A percentile compares a stretch with the other conserved stretches of the same genome.
These are phyloP conservation scores for Oenanthe javanica DNA, from an alignment of 140 eudicot species.

Conservation along the genomic window DNA sequence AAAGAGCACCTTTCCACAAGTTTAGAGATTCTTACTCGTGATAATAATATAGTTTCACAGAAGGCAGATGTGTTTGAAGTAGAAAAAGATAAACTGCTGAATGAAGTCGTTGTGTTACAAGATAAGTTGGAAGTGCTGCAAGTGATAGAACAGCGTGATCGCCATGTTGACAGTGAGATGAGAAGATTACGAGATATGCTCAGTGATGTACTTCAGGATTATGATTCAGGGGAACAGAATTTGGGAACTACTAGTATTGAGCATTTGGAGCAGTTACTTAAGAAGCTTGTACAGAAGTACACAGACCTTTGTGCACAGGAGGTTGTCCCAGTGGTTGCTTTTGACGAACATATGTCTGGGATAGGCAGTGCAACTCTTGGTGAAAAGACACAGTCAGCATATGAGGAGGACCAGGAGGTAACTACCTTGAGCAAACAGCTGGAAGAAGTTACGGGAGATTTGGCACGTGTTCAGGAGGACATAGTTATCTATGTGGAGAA, in stretches of 20 bases:
- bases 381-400: constrained; percentile 24
- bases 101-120: constrained; percentile 35
- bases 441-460: constrained; percentile 49
- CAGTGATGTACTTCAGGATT: constrained; percentile 44
- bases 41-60: constrained; percentile 34
- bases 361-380: constrained; percentile 18
- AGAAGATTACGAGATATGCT: constrained; percentile 53
- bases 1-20: constrained; percentile 50
- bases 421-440: constrained; percentile 48
- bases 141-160: constrained; percentile 39
- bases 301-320: constrained; percentile 12
- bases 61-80: constrained; percentile 26
- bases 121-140: constrained; percentile 38
- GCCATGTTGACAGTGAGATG: constrained; percentile 46
- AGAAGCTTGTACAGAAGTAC: constrained; percentile 46
- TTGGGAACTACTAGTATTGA: constrained; percentile 30
- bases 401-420: constrained; percentile 21
- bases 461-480: constrained; percentile 52
- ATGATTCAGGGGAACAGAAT: constrained; percentile 41
- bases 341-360: constrained; percentile 22
- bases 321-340: constrained; percentile 14
- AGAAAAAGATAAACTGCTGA: constrained; percentile 36
- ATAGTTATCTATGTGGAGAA: constrained; percentile 36
- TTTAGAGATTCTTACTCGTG: constrained; percentile 48
- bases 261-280: constrained; percentile 45